A percentile compares a stretch with the other conserved stretches of the same genome.
Conservation (phyloP, 2,329 filamentous ascomycete species). For the Colletotrichum falcatum region DNA sequence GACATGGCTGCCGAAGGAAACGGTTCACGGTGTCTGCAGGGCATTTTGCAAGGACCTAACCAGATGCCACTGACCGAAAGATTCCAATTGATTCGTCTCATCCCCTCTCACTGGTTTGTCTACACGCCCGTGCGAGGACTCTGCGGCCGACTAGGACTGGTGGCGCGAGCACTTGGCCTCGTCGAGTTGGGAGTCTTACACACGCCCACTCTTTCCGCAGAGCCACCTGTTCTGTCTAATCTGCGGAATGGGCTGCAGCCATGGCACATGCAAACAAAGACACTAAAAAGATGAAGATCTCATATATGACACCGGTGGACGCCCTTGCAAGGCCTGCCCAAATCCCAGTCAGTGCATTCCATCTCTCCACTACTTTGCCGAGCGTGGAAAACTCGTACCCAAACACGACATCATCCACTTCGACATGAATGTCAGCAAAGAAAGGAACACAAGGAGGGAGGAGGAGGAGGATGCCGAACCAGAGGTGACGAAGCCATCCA, state of each 20-base stretch:
- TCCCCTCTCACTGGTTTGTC: not conserved
- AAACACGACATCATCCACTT: not conserved
- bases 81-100: conserved; percentile 9
- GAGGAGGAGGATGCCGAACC: conserved; percentile 8
- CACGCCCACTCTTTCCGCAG: not conserved
- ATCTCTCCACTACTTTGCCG: not conserved
- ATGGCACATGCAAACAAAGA: conserved; percentile 8
- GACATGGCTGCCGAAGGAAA: conserved; percentile 6
- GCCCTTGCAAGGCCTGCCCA: not conserved
- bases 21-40: not conserved
- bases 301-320: conserved; percentile 25
- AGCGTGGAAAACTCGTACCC: not conserved
- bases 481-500: not conserved
- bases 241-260: not conserved
- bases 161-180: conserved; percentile 10
- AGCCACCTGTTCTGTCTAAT: conserved; percentile 6
- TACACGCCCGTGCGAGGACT: conserved; percentile 20
- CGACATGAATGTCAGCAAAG: not conserved
- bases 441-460: not conserved
- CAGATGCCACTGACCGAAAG: conserved; percentile 13
- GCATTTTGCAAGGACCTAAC: not conserved
- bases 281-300: not conserved
- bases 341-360: not conserved
- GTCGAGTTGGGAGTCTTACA: not conserved
- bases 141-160: conserved; percentile 10